Conservation (phyloP, 352 stramenopile species). For the Globisporangium irregulare region DNA sequence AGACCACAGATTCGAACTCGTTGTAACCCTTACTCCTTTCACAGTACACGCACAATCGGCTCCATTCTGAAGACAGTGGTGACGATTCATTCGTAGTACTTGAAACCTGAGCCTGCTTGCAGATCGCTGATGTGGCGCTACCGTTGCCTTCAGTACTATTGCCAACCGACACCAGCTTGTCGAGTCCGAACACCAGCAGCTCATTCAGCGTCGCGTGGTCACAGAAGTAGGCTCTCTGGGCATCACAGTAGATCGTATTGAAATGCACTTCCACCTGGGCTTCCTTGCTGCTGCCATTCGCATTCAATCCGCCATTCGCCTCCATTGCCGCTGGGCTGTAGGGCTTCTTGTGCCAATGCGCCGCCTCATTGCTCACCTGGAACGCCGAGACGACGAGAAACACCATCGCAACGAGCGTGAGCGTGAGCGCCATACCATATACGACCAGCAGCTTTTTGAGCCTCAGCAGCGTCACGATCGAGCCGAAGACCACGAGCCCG, state of each 20-base stretch:
- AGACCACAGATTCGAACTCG: background rate
- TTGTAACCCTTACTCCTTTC: background rate
- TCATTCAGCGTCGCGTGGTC: slow-evolving; percentile 15
- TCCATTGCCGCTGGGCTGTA: background rate
- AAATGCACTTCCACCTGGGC: slow-evolving; percentile 13
- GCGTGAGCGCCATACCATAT: slow-evolving; percentile 13
- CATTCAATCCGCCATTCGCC: background rate
- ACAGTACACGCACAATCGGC: slow-evolving; percentile 12
- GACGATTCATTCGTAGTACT: background rate
- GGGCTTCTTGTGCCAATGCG: background rate
- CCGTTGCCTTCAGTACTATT: background rate
- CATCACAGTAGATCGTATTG: slow-evolving; percentile 15
- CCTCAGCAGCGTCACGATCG: slow-evolving; percentile 7
- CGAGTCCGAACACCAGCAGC: slow-evolving; percentile 9
- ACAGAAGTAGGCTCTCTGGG: slow-evolving; percentile 16
- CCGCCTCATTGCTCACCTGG: slow-evolving; percentile 11
- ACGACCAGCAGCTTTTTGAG: slow-evolving; percentile 14
- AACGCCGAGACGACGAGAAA: slow-evolving; percentile 16
- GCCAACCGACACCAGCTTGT: background rate
- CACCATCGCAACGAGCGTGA: slow-evolving; percentile 8
- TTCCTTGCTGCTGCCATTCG: slow-evolving; percentile 8
- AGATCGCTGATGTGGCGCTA: background rate
- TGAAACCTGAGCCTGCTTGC: background rate
- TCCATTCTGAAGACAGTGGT: background rate
- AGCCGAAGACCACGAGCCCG: slow-evolving; percentile 10